phyloP scores from a whole-genome alignment of 805 yeast genomes.

The Yamadazyma tumulicola region DNA sequence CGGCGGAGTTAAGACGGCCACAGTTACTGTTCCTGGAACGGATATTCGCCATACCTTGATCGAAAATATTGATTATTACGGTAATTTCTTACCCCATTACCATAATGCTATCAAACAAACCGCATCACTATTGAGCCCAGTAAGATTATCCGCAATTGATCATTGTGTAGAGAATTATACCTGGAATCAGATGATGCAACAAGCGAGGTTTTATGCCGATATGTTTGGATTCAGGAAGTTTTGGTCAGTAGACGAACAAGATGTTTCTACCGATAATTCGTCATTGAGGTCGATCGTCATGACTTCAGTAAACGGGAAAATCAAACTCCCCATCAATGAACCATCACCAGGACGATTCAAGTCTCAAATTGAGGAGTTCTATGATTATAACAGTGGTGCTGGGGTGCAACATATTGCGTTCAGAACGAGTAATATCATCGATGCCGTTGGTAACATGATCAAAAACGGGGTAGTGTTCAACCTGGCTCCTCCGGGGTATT shows the following conservation, averaged over 20 bases:
- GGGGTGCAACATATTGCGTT: slow-evolving; percentile 85
- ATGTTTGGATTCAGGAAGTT: slow-evolving; percentile 72
- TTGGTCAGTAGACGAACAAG: slow-evolving; percentile 83
- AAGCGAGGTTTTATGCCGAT: slow-evolving; percentile 57
- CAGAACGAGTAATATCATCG: slow-evolving; percentile 56
- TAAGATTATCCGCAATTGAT: slow-evolving; percentile 42
- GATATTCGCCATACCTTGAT: slow-evolving; percentile 71
- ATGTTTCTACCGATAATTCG: slow-evolving; percentile 65
- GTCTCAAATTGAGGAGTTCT: slow-evolving; percentile 81
- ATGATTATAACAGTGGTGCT: slow-evolving; percentile 72
- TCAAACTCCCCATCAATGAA: slow-evolving; percentile 83
- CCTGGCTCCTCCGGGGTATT: slow-evolving; percentile 55
- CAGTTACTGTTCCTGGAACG: slow-evolving; percentile 40
- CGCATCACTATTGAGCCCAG: neutral
- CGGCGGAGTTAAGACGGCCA: slow-evolving; percentile 56
- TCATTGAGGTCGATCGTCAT: slow-evolving; percentile 74
- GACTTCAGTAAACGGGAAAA: slow-evolving; percentile 60
- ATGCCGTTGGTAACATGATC: slow-evolving; percentile 50
- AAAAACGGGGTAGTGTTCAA: slow-evolving; percentile 72
- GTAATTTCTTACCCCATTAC: slow-evolving; percentile 53
- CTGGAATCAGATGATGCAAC: slow-evolving; percentile 61
- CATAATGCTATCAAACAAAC: neutral
- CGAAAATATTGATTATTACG: slow-evolving; percentile 40
- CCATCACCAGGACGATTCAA: slow-evolving; percentile 66
- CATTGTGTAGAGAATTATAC: slow-evolving; percentile 80